Base-by-base conservation (phyloP, 2,329 filamentous ascomycete genomes). In the Botrytis fragariae region DNA sequence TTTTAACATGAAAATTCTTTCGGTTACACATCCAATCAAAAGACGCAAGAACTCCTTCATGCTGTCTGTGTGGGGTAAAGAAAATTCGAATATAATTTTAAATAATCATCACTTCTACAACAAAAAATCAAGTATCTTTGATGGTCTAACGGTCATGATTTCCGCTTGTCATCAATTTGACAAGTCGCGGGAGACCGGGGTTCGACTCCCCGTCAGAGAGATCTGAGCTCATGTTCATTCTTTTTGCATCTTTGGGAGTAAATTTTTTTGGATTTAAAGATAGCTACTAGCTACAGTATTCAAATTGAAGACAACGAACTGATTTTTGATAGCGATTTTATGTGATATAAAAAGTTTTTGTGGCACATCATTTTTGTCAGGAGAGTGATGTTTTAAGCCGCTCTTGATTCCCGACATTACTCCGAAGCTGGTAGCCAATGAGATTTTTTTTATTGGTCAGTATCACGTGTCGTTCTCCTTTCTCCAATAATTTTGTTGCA, bases 71-170 rank as follows among this genome's bases (percentile, higher is more conserved):
- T 5, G 42, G 5, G 4, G 20, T n/a, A n/a, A n/a, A n/a, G n/a
- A n/a, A n/a, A n/a, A n/a, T n/a, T n/a, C n/a, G n/a, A n/a, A n/a
- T n/a, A n/a, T n/a, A n/a, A n/a, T n/a, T n/a, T n/a, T n/a, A n/a
- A n/a, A n/a, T n/a, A n/a, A n/a, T n/a, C n/a, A n/a, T n/a, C n/a
- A n/a, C n/a, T n/a, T n/a, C 2, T 7, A 1, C 32, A 54, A 22
- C 29, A n/a, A 35, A 61, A 37, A 14, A 61, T 39, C 37, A 29
- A 63, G 4, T 0, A 48, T 78, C 77, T 78, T 77, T 77, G 77
- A 80, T 80, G 79, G 78, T 80, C 79, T 80, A 80, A 79, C 78
- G 79, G 79, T 80, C 74, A 80, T 80, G 79, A 80, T 80, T 80
- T 80, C 79, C 79, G 79, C 79, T 80, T 80, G 79, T 80, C 79